Evolutionary conservation across 768 basidiomycete species (phyloP).

Genomic region (Coprinopsis cinerea): DNA sequence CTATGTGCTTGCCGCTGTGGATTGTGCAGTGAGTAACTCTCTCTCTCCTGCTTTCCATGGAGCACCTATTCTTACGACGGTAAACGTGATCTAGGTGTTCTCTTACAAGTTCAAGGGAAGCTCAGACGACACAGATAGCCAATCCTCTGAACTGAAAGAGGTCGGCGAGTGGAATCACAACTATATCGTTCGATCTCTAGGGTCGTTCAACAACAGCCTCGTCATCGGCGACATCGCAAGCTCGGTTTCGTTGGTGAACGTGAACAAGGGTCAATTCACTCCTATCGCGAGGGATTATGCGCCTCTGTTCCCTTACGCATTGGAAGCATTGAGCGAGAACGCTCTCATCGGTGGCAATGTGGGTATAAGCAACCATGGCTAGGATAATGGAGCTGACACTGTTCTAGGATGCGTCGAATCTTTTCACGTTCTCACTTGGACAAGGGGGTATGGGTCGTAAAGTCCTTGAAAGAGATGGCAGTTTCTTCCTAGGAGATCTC

Average conservation of each 20-base stretch:
- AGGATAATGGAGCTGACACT: conserved; percentile 1
- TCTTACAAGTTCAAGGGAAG: conserved; percentile 39
- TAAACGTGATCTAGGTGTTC: conserved; percentile 34
- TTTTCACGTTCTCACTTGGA: conserved; percentile 56
- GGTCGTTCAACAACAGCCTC: conserved; percentile 46
- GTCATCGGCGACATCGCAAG: conserved; percentile 77
- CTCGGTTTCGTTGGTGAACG: conserved; percentile 66
- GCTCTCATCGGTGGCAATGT: conserved; percentile 75
- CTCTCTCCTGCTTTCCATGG: neutral
- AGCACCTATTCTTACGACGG: neutral
- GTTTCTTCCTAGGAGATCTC: conserved; percentile 70
- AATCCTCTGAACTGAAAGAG: conserved; percentile 32
- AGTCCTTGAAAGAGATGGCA: conserved; percentile 57
- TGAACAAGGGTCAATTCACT: conserved; percentile 37
- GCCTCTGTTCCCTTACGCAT: conserved; percentile 65
- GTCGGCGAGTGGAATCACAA: conserved; percentile 73
- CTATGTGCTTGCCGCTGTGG: conserved; percentile 63
- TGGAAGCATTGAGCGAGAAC: conserved; percentile 50
- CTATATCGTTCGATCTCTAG: conserved; percentile 68
- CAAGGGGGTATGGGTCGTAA: conserved; percentile 31
- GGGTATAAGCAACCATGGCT: conserved; percentile 14
- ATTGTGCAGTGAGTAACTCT: conserved; percentile 66
- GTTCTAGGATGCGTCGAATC: conserved; percentile 57
- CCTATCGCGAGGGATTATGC: conserved; percentile 69
- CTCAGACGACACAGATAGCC: conserved; percentile 24